Percentiles rank a stretch among this genome's conserved stretches.
These are phyloP conservation scores for Cladosporium phlei DNA, from an alignment of 2,329 filamentous ascomycete genomes.

Conservation along the genomic window DNA sequence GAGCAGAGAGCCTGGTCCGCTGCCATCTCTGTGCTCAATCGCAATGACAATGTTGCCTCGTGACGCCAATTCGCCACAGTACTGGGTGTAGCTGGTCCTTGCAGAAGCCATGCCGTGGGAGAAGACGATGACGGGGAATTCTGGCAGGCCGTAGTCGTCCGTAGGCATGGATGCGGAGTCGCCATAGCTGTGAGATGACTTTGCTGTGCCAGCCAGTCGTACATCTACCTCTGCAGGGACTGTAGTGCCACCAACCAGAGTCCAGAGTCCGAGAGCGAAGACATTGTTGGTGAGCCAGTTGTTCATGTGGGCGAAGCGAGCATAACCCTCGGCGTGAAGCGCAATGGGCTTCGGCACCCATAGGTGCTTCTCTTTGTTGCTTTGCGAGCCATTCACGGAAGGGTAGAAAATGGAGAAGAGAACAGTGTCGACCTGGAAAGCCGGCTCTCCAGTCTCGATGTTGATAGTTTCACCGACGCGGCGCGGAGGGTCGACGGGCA, in stretches of 20 bases:
- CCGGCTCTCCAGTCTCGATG: conserved; percentile 36
- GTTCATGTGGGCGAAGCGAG: conserved; percentile 37
- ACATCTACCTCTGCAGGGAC: conserved; percentile 43
- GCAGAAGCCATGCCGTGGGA: conserved; percentile 45
- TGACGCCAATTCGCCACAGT: conserved; percentile 43
- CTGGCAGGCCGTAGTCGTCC: conserved; percentile 29
- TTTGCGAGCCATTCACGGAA: conserved; percentile 26
- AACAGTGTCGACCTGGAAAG: conserved; percentile 43
- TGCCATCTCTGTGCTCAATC: conserved; percentile 46
- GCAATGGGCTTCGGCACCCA: conserved; percentile 44
- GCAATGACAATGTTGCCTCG: conserved; percentile 44
- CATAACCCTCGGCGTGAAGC: conserved; percentile 41
- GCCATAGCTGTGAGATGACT: conserved; percentile 26
- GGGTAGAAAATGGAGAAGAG: conserved; percentile 46
- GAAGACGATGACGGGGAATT: conserved; percentile 42
- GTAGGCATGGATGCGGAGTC: conserved; percentile 20
- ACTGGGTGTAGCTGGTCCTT: conserved; percentile 44
- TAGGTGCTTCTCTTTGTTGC: conserved; percentile 31
- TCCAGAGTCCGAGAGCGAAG: conserved; percentile 40
- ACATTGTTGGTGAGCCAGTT: conserved; percentile 34
- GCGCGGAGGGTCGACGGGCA: conserved; percentile 32
- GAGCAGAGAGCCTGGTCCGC: conserved; percentile 41
- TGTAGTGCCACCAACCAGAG: conserved; percentile 37
- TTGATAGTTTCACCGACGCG: conserved; percentile 35
- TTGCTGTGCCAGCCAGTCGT: conserved; percentile 33